These are phyloP conservation scores for Phytophthora fragariaefolia DNA, from an alignment of 352 stramenopile genomes.

Conservation along the genomic window DNA sequence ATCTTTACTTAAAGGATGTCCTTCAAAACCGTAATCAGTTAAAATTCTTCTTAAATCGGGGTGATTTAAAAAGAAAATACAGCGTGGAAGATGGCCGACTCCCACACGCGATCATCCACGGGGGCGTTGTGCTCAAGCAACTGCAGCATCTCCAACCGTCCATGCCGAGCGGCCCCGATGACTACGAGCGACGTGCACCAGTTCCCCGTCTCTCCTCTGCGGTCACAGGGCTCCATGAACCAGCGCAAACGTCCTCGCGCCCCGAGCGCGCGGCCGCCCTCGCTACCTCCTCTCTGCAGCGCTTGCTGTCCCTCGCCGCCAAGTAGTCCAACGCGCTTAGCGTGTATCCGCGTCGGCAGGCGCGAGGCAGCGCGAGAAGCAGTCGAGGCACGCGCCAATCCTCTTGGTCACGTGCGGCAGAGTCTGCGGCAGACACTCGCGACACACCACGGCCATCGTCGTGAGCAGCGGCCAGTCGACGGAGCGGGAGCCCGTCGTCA, in stretches of 20 bases:
- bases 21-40: not conserved
- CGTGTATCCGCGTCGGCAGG: conserved; percentile 2
- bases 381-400: conserved; percentile 6
- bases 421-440: conserved; percentile 5
- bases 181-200: conserved; percentile 16
- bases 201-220: not conserved
- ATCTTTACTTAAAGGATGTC: not conserved
- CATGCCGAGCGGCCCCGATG: conserved; percentile 12
- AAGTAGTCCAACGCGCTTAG: conserved; percentile 3
- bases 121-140: conserved; percentile 18
- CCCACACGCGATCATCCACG: conserved; percentile 7
- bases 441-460: conserved; percentile 4
- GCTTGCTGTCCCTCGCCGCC: not conserved
- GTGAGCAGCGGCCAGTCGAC: conserved; percentile 1
- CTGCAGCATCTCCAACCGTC: conserved; percentile 14
- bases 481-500: not conserved
- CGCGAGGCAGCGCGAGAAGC: not conserved
- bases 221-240: conserved; percentile 12
- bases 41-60: too few relatives aligned
- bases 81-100: conserved; percentile 10
- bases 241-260: conserved; percentile 23
- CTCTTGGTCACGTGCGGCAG: conserved; percentile 2
- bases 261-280: conserved; percentile 7
- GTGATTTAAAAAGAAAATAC: too few relatives aligned
- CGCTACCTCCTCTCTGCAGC: conserved; percentile 4